Conservation (phyloP, 371 early-diverging fungal genomes). For the Mucor lusitanicus region DNA sequence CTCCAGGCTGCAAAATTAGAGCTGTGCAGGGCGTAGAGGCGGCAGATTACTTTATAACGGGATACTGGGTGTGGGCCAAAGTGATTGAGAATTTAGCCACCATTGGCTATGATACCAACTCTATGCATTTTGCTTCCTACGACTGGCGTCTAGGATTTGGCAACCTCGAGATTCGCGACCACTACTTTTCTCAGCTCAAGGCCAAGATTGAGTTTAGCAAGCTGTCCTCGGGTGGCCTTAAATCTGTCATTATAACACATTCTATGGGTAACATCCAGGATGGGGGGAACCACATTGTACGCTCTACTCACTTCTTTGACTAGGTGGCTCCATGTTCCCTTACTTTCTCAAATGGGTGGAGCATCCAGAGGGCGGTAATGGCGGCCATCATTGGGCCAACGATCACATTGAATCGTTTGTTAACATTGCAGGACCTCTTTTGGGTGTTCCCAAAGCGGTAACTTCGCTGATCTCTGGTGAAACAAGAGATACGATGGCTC, state of each 20-base stretch:
- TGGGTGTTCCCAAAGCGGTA: constrained; percentile 89
- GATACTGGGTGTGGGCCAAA: constrained; percentile 95
- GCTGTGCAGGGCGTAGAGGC: constrained; percentile 91
- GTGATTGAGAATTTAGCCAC: constrained; percentile 83
- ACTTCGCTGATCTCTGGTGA: constrained; percentile 82
- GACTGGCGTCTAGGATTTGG: constrained; percentile 91
- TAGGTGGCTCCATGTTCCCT: constrained; percentile 46
- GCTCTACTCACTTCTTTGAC: not conserved
- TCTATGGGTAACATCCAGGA: constrained; percentile 50
- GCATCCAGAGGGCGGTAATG: constrained; percentile 71
- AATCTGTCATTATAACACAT: constrained; percentile 71
- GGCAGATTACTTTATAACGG: constrained; percentile 92
- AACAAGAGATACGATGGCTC: constrained; percentile 85
- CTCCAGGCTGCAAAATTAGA: constrained; percentile 79
- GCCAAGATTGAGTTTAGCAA: constrained; percentile 70
- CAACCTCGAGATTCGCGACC: constrained; percentile 88
- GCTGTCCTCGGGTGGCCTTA: constrained; percentile 51
- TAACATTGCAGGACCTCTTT: constrained; percentile 86
- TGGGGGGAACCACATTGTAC: not conserved
- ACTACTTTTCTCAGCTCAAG: constrained; percentile 83
- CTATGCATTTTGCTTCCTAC: constrained; percentile 87
- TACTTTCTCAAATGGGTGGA: constrained; percentile 96
- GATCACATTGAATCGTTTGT: constrained; percentile 82
- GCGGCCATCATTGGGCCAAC: constrained; percentile 80
- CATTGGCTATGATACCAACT: constrained; percentile 89